Conservation (phyloP, 106 monocot genomes). For the Acanthochlamys bracteata region DNA sequence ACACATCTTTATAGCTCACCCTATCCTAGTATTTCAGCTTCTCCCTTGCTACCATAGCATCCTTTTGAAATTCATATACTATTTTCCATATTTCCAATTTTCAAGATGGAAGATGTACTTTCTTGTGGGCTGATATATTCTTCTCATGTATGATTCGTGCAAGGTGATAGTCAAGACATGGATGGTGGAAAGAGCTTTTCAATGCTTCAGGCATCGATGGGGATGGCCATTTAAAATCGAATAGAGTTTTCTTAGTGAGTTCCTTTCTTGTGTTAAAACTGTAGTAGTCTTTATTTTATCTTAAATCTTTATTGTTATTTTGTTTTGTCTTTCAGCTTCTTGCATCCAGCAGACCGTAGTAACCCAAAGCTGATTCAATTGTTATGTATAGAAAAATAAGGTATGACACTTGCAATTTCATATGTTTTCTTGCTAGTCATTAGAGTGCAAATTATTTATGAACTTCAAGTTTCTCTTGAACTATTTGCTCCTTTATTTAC, state of each 20-base stretch:
- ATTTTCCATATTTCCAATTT: background rate
- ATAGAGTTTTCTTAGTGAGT: constrained; percentile 86
- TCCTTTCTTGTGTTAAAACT: background rate
- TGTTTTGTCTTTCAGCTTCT: constrained; percentile 42
- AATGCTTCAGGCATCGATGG: constrained; percentile 90
- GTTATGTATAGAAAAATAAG: constrained; percentile 86
- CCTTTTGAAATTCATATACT: background rate
- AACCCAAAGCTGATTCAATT: constrained; percentile 70
- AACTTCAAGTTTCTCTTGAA: background rate
- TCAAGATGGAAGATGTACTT: background rate
- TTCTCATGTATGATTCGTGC: background rate
- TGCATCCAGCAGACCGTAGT: constrained; percentile 75
- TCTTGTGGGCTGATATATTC: background rate
- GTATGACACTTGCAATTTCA: constrained; percentile 13
- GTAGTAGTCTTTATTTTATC: background rate
- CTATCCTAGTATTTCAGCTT: no score
- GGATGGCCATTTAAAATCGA: constrained; percentile 67
- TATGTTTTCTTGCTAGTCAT: background rate
- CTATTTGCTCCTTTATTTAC: background rate
- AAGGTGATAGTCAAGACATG: constrained; percentile 13
- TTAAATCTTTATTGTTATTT: constrained; percentile 6
- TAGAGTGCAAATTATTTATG: background rate
- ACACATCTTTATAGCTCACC: no score
- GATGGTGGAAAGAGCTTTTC: constrained; percentile 86
- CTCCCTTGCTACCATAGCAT: no score